phyloP scores from a whole-genome alignment of 2,329 filamentous ascomycete genomes.

The Thelonectria rubi region DNA sequence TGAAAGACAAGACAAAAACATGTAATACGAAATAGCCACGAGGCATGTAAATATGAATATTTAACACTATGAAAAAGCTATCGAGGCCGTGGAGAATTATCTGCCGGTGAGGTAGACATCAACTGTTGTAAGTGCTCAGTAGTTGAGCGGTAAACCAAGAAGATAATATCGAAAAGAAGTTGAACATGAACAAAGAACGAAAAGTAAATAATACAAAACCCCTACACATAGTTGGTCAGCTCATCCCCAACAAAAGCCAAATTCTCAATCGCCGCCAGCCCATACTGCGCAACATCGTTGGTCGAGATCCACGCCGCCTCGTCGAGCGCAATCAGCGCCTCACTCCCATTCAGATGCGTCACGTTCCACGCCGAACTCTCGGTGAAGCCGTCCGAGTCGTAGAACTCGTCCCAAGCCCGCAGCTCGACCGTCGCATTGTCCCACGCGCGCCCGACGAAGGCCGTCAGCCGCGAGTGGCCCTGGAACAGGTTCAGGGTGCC shows the following conservation, averaged over 20 bases:
- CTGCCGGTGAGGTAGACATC: neutral
- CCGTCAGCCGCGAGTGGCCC: slow-evolving; percentile 66
- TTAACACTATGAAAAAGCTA: too few species aligned
- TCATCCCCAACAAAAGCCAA: slow-evolving; percentile 51
- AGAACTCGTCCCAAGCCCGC: slow-evolving; percentile 65
- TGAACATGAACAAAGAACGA: neutral
- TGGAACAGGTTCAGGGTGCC: slow-evolving; percentile 59
- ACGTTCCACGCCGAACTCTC: slow-evolving; percentile 49
- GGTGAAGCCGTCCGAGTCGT: slow-evolving; percentile 56
- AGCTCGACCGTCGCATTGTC: slow-evolving; percentile 58
- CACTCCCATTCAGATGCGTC: slow-evolving; percentile 52
- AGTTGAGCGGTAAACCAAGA: neutral
- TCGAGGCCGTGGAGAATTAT: too few species aligned
- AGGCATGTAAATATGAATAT: too few species aligned
- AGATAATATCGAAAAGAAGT: neutral
- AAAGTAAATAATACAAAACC: neutral
- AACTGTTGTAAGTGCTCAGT: neutral
- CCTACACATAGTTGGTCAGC: slow-evolving; percentile 17
- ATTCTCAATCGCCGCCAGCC: slow-evolving; percentile 65
- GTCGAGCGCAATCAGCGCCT: slow-evolving; percentile 57
- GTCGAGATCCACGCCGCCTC: slow-evolving; percentile 67
- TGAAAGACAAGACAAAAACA: too few species aligned
- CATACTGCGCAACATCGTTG: slow-evolving; percentile 66
- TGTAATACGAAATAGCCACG: too few species aligned
- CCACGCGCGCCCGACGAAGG: slow-evolving; percentile 57